Base-by-base conservation (phyloP, 768 basidiomycete species). In the Tulasnella sp. region DNA sequence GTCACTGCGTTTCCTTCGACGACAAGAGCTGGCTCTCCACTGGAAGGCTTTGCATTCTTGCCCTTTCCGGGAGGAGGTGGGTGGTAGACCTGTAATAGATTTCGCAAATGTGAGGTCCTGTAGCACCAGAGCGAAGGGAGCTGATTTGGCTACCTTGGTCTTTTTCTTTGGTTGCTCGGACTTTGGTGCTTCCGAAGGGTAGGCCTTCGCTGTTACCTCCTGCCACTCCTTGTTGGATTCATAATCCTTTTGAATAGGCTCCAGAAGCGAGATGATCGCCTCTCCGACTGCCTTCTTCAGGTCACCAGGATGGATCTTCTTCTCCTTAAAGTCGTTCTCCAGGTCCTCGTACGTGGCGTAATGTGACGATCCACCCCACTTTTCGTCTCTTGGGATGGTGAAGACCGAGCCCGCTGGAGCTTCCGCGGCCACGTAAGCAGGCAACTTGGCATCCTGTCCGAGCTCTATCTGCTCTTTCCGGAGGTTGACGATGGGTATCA, bases 381-480 rank as follows among this genome's bases (percentile, higher is more conserved):
- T 93, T 80, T 89, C 91, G 68, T 93, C 89, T 38, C 95, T 85
- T 68, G 86, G 83, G 78, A 99, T 87, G 45, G 89, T 90, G 82
- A 98, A 94, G 64, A 98, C 86, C 0, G 93, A 91, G 5, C 91
- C 94, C 22, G 87, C 87, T 0, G 95, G 94, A 3, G 96, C 94
- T 67, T 88, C 89, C 19, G 87, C 86, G 77, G 90, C 88, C 3
- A 86, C 86, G 2, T 85, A 85, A 0, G 83, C 84, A 14, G 83
- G 84, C 67, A 86, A 88, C 14, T 88, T 85, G 3, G 87, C 82
- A 42, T 85, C 85, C 8, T 83, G 83, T 15, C 89, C 90, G 8
- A 84, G 83, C 11, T 70, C 78, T 22, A 77, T 71, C n/a, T 74
- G 87, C 75, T 93, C 91, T 40, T 91, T 81, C 22, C 92, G 88